Base-by-base conservation (phyloP, 2,329 filamentous ascomycete genomes). In the Plenodomus lindquistii region DNA sequence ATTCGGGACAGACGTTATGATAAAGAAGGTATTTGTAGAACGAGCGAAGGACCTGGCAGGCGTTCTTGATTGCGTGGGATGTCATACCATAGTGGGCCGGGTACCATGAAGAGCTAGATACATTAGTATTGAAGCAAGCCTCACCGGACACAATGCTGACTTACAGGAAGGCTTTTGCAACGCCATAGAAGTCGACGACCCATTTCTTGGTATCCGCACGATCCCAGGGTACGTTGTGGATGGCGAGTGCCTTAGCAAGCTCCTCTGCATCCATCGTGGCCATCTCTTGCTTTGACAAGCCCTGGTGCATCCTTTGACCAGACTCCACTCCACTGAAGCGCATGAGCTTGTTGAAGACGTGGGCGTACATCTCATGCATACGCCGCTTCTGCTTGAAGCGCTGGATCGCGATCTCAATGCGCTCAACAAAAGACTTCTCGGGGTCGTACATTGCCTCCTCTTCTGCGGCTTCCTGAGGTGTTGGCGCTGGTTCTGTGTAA, bases 1-100 rank as follows among this genome's bases (percentile, higher is more conserved):
- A 88, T 69, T 97, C 94, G 0, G 88, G 87, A 63, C 91, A 96
- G 15, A 95, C 93, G 31, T 88, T 82, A 65, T 97, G 92, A 51
- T 88, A 83, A 9, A 92, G 78, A 0, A 97, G 78, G 59, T 97
- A 99, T 56, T 90, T 89, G 55, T 96, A 83, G 66, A 97, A 97
- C 66, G 94, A 96, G 50, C 84, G 83, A 35, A 97, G 79, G 0
- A 95, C 83, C 27, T 81, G 79, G 17, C 86, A 83, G 2, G 84
- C 85, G 6, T 80, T 71, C n/a, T 80, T 73, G 52, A 91, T 60
- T 17, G 65, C 79, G 11, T 79, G 72, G 0, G 74, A 67, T 15
- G 78, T 66, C 4, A 73, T 77, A 11, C 85, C 80, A 40, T 83
- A 82, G 16, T 82, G 78, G 31, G 83, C 82, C 31, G 82, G 63